Base-by-base conservation (phyloP, 2,329 filamentous ascomycete genomes). In the Diplodia mutila region DNA sequence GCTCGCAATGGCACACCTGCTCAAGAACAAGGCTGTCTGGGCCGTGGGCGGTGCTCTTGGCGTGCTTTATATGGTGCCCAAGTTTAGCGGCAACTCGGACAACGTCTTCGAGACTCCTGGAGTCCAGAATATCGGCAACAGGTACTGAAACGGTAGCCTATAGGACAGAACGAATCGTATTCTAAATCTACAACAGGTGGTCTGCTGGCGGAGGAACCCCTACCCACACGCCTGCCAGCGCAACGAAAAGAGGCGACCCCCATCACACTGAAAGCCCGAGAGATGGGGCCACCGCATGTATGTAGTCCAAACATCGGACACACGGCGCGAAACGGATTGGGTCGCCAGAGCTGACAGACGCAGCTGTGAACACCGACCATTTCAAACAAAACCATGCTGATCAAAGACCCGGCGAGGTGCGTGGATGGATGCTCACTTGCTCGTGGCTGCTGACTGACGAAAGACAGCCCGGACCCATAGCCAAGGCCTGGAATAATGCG, bases 1-100 rank as follows among this genome's bases (percentile, higher is more conserved):
- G 9, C 4, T 14, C 16, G 4, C 57, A 39, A 68, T 68, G 67
- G 27, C 67, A 14, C 42, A 37, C 6, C 27, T 65, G 27, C 42
- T 68, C 39, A 68, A 18, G 23, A 42, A 29, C 51, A 70, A 70
- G 27, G 52, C 57, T 16, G 51, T 66, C 49, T 65, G 64, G 51
- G 32, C 7, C 29, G 51, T 69, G 18, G 53, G 39, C 16, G 52
- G 74, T 32, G 73, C 73, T 63, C 73, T 75, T 18, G 76, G 77
- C 68, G 75, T 78, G 69, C 71, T 70, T 61, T 78, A 78, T 72
- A 76, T 78, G 71, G 71, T 77, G 63, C 73, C 74, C 69, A 77
- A 77, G 75, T 73, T 76, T 67, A 74, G 74, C 64, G 76, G 78
- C 71, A 78, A 76, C 77, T 78, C 76, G 73, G 75, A 75, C 65